phyloP scores from a whole-genome alignment of 116 monocot genomes.

The Thalassia testudinum region DNA sequence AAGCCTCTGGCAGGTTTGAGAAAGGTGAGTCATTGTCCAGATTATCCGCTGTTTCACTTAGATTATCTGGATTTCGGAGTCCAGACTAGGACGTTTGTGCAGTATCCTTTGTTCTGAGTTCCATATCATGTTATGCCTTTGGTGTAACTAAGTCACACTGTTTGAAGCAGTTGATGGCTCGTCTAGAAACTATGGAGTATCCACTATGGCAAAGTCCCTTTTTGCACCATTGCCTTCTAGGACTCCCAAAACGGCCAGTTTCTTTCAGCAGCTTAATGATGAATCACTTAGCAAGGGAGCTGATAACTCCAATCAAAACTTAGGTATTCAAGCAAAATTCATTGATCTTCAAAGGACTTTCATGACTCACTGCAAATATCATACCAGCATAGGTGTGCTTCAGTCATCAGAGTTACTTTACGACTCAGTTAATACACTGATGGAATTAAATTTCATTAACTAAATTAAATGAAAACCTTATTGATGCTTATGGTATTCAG shows the following conservation, averaged over 20 bases:
- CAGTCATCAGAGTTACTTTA: no score
- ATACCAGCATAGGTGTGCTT: slow-evolving; percentile 44
- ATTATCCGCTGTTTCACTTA: no score
- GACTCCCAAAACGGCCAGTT: slow-evolving; percentile 10
- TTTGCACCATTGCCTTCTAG: slow-evolving; percentile 34
- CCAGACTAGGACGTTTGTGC: no score
- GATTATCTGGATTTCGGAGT: no score
- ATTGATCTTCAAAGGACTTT: slow-evolving; percentile 28
- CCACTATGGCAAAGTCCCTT: slow-evolving; percentile 70
- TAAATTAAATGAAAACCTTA: no score
- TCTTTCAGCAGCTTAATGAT: slow-evolving; percentile 13
- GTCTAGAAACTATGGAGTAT: slow-evolving; percentile 23
- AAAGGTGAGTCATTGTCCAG: no score
- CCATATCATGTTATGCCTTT: no score
- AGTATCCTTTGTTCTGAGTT: no score
- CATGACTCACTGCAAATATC: slow-evolving; percentile 12
- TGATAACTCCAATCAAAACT: slow-evolving; percentile 15
- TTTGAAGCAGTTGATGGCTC: slow-evolving; percentile 40
- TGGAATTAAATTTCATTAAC: no score
- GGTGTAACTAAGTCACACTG: neutral
- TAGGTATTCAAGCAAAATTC: slow-evolving; percentile 15
- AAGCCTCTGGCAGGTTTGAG: neutral
- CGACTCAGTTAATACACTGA: no score
- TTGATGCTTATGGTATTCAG: no score
- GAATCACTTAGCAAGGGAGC: slow-evolving; percentile 10